Conservation (phyloP, 208 protist species). For the Leptomonas pyrrhocoris region DNA sequence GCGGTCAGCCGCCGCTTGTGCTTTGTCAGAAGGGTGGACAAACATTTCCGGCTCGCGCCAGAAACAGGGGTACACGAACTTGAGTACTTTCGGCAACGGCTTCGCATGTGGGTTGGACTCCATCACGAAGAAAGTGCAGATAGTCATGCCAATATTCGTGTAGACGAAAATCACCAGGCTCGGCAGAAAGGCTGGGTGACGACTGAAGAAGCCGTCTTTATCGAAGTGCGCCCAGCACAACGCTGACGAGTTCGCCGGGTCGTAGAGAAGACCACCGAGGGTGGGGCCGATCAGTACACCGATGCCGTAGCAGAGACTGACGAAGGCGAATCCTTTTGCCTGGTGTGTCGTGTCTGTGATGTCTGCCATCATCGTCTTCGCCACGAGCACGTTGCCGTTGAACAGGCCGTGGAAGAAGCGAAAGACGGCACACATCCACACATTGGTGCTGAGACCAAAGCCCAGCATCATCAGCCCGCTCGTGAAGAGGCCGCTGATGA, state of each 20-base stretch:
- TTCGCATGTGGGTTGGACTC: constrained; percentile 66
- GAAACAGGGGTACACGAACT: constrained; percentile 31
- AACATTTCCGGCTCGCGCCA: constrained; percentile 28
- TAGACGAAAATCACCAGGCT: constrained; percentile 55
- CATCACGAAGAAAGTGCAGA: constrained; percentile 57
- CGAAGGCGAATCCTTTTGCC: constrained; percentile 93
- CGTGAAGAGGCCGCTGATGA: constrained; percentile 62
- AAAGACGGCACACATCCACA: constrained; percentile 50
- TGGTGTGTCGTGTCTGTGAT: constrained; percentile 74
- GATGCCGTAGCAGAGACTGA: constrained; percentile 87
- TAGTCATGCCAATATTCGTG: constrained; percentile 51
- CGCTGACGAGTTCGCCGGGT: constrained; percentile 37
- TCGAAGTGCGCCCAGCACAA: constrained; percentile 40
- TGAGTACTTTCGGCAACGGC: constrained; percentile 40
- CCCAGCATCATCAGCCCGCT: constrained; percentile 67
- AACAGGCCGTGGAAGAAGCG: constrained; percentile 71
- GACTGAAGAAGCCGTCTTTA: constrained; percentile 46
- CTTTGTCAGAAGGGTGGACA: no score
- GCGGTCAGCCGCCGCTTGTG: background rate
- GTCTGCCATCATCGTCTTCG: constrained; percentile 84
- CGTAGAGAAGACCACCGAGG: constrained; percentile 68
- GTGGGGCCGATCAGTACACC: constrained; percentile 63
- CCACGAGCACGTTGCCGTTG: constrained; percentile 82
- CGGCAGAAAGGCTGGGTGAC: constrained; percentile 55
- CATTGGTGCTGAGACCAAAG: constrained; percentile 63